Evolutionary conservation across 805 yeast genomes (phyloP).

Genomic region (Kazachstania kunashirensis): DNA sequence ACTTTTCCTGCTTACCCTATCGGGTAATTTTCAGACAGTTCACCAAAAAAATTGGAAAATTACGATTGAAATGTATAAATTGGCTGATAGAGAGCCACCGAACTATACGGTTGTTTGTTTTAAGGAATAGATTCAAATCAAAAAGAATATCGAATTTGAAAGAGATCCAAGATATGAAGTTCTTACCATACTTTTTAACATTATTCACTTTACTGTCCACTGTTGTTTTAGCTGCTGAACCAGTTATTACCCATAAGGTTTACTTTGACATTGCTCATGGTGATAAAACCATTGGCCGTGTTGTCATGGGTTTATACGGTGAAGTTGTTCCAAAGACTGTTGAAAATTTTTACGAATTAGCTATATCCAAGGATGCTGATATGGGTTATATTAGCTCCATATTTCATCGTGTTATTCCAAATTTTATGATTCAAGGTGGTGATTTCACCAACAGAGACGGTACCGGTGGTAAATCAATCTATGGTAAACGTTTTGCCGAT

Average conservation of each 20-base stretch:
- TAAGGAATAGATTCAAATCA: no score
- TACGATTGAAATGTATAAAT: no score
- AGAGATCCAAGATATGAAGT: no score
- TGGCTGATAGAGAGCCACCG: no score
- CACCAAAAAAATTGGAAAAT: no score
- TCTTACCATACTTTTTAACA: conserved; percentile 1
- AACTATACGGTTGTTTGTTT: no score
- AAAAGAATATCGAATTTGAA: no score
- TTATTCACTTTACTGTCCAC: conserved; percentile 7
- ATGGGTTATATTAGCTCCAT: conserved; percentile 52
- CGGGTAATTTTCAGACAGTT: no score
- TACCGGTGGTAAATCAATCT: conserved; percentile 66
- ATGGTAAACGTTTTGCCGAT: conserved; percentile 57
- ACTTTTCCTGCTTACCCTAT: no score
- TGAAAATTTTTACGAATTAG: conserved; percentile 75
- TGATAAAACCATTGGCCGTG: conserved; percentile 64
- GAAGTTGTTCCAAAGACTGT: conserved; percentile 79
- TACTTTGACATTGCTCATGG: conserved; percentile 82
- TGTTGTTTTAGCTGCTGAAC: conserved; percentile 16
- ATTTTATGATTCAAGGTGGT: conserved; percentile 76
- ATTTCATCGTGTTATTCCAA: conserved; percentile 65
- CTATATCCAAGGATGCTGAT: conserved; percentile 63
- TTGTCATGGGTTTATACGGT: conserved; percentile 82
- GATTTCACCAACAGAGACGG: conserved; percentile 65
- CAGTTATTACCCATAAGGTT: conserved; percentile 60